These are phyloP conservation scores for Phytophthora crassamura DNA, from an alignment of 352 stramenopile genomes.

Conservation along the genomic window DNA sequence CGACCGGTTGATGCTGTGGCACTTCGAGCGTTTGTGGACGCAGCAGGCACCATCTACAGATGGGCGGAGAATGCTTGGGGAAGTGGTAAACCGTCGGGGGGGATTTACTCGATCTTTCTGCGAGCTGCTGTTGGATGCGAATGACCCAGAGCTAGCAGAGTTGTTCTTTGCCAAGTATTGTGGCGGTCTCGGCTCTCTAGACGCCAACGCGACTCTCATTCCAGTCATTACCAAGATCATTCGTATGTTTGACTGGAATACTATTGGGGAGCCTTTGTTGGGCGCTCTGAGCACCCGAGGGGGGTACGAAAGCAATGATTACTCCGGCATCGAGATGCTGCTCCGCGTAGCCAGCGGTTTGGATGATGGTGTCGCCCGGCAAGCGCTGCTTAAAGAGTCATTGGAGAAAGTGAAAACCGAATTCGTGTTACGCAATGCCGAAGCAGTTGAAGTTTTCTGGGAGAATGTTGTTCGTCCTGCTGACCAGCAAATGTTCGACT, in stretches of 20 bases:
- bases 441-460: too few species aligned
- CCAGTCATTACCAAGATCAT: slow-evolving; percentile 11
- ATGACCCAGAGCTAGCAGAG: not conserved
- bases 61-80: not conserved
- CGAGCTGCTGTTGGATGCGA: slow-evolving; percentile 11
- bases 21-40: slow-evolving; percentile 12
- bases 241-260: slow-evolving; percentile 19
- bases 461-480: too few species aligned
- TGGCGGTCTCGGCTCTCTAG: not conserved
- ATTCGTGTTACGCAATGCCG: too few species aligned
- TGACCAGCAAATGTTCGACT: too few species aligned
- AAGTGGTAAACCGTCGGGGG: not conserved
- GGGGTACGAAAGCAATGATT: not conserved
- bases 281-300: not conserved
- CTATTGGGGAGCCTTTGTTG: slow-evolving; percentile 11
- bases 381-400: not conserved
- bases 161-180: slow-evolving; percentile 25
- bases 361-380: not conserved
- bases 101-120: slow-evolving; percentile 8
- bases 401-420: too few species aligned
- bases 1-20: not conserved
- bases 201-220: slow-evolving; percentile 10
- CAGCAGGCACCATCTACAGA: not conserved
- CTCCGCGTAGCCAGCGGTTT: slow-evolving; percentile 16
- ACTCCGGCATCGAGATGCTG: slow-evolving; percentile 6